phyloP scores from a whole-genome alignment of 768 basidiomycete genomes.

The Podaxis sp. region DNA sequence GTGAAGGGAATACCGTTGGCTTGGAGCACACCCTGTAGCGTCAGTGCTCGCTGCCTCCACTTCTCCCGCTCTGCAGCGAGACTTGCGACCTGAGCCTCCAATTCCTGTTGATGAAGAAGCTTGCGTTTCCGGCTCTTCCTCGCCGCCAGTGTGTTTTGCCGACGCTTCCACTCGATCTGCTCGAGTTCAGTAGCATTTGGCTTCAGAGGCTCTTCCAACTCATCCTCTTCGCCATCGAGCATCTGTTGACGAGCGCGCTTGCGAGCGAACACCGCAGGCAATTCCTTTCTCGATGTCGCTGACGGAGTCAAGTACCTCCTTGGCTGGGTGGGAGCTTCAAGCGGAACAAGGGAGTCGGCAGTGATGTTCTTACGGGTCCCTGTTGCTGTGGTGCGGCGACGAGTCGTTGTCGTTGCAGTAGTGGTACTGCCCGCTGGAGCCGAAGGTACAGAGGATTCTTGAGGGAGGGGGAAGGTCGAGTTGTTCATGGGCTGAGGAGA shows the following conservation, averaged over 20 bases:
- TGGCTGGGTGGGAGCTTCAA: slow-evolving; percentile 74
- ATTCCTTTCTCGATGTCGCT: slow-evolving; percentile 68
- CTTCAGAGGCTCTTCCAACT: slow-evolving; percentile 32
- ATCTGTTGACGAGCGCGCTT: slow-evolving; percentile 56
- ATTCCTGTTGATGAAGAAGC: slow-evolving; percentile 60
- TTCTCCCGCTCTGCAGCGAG: slow-evolving; percentile 49
- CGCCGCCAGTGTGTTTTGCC: slow-evolving; percentile 80
- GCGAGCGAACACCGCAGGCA: slow-evolving; percentile 65
- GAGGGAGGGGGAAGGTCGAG: background rate
- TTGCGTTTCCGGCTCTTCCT: slow-evolving; percentile 75
- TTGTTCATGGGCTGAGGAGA: slow-evolving; percentile 25
- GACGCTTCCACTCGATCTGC: slow-evolving; percentile 76
- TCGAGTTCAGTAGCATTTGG: slow-evolving; percentile 51
- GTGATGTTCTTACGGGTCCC: slow-evolving; percentile 74
- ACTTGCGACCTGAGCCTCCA: slow-evolving; percentile 51
- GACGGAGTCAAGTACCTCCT: slow-evolving; percentile 69
- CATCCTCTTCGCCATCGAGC: slow-evolving; percentile 50
- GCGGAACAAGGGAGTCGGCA: slow-evolving; percentile 58
- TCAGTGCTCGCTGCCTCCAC: slow-evolving; percentile 52
- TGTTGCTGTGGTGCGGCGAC: slow-evolving; percentile 43
- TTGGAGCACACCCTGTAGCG: slow-evolving; percentile 41
- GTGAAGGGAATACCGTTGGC: slow-evolving; percentile 19
- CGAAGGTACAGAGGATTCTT: slow-evolving; percentile 14
- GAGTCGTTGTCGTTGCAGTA: slow-evolving; percentile 4
- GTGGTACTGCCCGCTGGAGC: background rate